Conservation (phyloP, 495 filamentous ascomycete genomes). For the Neurospora sublineolata region DNA sequence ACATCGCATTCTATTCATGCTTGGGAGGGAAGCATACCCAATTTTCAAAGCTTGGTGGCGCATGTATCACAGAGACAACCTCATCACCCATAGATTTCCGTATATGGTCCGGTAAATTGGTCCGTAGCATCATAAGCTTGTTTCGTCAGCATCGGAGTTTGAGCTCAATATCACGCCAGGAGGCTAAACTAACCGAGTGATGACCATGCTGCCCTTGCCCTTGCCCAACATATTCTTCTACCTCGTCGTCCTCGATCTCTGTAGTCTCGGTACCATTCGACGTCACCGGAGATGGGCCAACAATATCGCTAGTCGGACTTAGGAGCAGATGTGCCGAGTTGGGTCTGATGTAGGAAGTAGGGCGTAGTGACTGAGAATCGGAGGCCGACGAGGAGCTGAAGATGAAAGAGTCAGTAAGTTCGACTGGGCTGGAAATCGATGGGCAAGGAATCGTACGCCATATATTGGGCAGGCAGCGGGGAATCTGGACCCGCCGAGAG, state of each 20-base stretch:
- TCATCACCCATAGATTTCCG: constrained; percentile 54
- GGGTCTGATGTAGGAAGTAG: constrained; percentile 28
- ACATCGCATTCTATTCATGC: neutral
- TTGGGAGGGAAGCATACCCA: constrained; percentile 47
- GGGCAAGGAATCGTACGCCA: constrained; percentile 27
- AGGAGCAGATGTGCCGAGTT: constrained; percentile 28
- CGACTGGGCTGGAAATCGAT: neutral
- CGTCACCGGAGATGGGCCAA: constrained; percentile 66
- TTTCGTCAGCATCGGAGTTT: constrained; percentile 13
- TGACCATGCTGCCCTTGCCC: constrained; percentile 15
- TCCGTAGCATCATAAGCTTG: constrained; percentile 48
- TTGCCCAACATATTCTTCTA: constrained; percentile 30
- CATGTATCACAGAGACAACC: constrained; percentile 78
- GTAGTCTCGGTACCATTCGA: constrained; percentile 62
- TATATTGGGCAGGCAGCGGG: constrained; percentile 34
- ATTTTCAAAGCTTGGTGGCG: constrained; percentile 62
- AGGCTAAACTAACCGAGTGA: constrained; percentile 24
- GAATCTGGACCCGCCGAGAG: constrained; percentile 43
- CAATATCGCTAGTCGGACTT: constrained; percentile 42
- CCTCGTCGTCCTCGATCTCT: constrained; percentile 61
- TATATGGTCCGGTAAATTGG: constrained; percentile 42
- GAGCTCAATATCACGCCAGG: constrained; percentile 1
- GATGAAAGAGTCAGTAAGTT: constrained; percentile 8
- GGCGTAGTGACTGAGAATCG: constrained; percentile 30
- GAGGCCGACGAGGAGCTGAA: constrained; percentile 28